Evolutionary conservation across 2,329 filamentous ascomycete species (phyloP).

Genomic region (Ilyonectria sp.): DNA sequence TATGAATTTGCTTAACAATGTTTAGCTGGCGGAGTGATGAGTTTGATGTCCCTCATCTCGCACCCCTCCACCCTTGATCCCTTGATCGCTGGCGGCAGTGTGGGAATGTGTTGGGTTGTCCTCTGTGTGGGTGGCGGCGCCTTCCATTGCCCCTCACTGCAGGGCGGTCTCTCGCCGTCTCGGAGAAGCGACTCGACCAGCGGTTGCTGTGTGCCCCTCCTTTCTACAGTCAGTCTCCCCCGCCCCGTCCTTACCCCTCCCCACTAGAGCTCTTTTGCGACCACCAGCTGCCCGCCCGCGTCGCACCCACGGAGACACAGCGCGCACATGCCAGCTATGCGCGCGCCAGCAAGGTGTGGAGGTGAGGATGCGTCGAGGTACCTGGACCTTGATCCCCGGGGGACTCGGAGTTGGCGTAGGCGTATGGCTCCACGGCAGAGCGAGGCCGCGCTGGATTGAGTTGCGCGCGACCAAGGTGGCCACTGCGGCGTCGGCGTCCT

Average conservation of each 20-base stretch:
- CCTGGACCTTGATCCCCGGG: constrained; percentile 6
- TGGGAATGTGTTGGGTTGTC: constrained; percentile 22
- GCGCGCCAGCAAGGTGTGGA: constrained; percentile 27
- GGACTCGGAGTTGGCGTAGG: constrained; percentile 10
- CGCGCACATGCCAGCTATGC: constrained; percentile 25
- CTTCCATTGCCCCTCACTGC: constrained; percentile 26
- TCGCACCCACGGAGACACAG: constrained; percentile 19
- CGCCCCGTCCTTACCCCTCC: constrained; percentile 26
- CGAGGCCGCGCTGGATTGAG: neutral
- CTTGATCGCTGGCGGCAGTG: constrained; percentile 14
- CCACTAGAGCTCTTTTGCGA: constrained; percentile 24
- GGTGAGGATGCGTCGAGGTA: constrained; percentile 21
- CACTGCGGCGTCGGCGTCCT: neutral
- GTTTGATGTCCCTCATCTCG: neutral
- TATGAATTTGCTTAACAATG: neutral
- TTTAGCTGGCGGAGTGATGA: neutral
- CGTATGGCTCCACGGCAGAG: neutral
- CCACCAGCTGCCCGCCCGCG: constrained; percentile 16
- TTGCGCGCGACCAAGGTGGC: neutral
- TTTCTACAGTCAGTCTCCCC: constrained; percentile 16
- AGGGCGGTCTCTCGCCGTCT: constrained; percentile 17
- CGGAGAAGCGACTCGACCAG: constrained; percentile 17
- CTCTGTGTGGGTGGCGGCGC: constrained; percentile 26
- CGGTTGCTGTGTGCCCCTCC: constrained; percentile 23
- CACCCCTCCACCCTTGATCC: neutral